Evolutionary conservation across 1,284 basidiomycete genomes (phyloP).

Genomic region (Boletellus deceptivus): DNA sequence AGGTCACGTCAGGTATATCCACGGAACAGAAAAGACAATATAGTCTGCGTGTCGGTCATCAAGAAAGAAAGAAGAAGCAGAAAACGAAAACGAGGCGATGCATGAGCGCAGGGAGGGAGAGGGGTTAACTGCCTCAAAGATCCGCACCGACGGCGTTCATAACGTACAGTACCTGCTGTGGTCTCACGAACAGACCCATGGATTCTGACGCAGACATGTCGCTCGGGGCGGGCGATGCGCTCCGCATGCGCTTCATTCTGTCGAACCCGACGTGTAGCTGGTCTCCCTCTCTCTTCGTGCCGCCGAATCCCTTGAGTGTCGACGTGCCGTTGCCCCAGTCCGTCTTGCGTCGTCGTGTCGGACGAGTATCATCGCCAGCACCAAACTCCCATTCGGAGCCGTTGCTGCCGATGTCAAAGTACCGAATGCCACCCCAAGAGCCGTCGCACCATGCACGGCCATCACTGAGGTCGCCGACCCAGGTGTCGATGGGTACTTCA

Average conservation of each 20-base stretch:
- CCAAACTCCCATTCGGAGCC: slow-evolving; percentile 61
- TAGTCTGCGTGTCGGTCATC: slow-evolving; percentile 12
- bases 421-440: slow-evolving; percentile 71
- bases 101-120: not conserved
- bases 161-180: slow-evolving; percentile 79
- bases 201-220: slow-evolving; percentile 62
- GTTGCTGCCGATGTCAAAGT: slow-evolving; percentile 67
- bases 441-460: slow-evolving; percentile 82
- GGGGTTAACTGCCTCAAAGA: slow-evolving; percentile 23
- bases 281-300: slow-evolving; percentile 65
- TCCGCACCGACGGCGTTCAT: slow-evolving; percentile 64
- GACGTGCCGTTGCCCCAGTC: slow-evolving; percentile 32
- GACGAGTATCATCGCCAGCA: slow-evolving; percentile 42
- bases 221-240: slow-evolving; percentile 65
- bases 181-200: slow-evolving; percentile 73
- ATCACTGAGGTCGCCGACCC: slow-evolving; percentile 51
- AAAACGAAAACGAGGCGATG: not conserved
- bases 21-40: slow-evolving; percentile 4
- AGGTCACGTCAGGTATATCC: slow-evolving; percentile 7
- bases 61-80: not conserved
- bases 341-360: slow-evolving; percentile 48
- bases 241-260: slow-evolving; percentile 65
- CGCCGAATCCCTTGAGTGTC: slow-evolving; percentile 19
- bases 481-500: slow-evolving; percentile 72
- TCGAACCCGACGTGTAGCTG: slow-evolving; percentile 50